Base-by-base conservation (phyloP, 495 filamentous ascomycete species). In the Talaromyces nanjingensis region DNA sequence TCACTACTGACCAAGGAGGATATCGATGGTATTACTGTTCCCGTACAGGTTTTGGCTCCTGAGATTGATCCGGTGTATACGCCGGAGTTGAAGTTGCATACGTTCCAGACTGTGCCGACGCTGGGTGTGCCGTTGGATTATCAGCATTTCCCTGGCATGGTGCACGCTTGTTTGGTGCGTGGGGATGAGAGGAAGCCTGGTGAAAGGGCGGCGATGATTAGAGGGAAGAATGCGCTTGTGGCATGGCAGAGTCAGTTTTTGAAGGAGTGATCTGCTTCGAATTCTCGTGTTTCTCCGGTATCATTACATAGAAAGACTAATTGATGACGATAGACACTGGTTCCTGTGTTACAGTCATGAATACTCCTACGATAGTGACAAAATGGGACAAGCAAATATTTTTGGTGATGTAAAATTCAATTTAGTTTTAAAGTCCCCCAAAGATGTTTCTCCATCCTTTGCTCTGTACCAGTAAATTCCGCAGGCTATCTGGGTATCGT, bases 41-140 rank as follows among this genome's bases (percentile, higher is more conserved):
- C 86, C 0, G 71, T 81, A 39, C 85, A 88, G 72, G 71, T 87
- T 20, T 65, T 86, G 9, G 84, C 85, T 20, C 83, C 85, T 0
- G 85, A 88, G 70, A 64, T 72, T 54, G 86, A 89, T 66, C 60
- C 34, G 0, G 42, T 63, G 59, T 86, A 75, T 64, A 73, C 79
- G 16, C 63, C 71, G 0, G 85, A 88, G 73, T 60, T 87, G 63
- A 88, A 86, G 74, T 56, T 59, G 29, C 67, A 77, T 63, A 66
- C 73, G 16, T 79, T 82, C 62, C 64, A 67, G 58, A 73, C 74
- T 7, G 69, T 87, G 53, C 76, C 72, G 39, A 72, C 65, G 39
- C 52, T 74, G 29, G 74, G 75, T 1, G 63, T 86, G 20, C 71
- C 75, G 25, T 86, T 81, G 69, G 83, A 86, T 54, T 88, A 85